Percentiles rank a stretch among this genome's conserved stretches.
These are phyloP conservation scores for Didymella sp. DNA, from an alignment of 2,329 filamentous ascomycete species.

Conservation along the genomic window DNA sequence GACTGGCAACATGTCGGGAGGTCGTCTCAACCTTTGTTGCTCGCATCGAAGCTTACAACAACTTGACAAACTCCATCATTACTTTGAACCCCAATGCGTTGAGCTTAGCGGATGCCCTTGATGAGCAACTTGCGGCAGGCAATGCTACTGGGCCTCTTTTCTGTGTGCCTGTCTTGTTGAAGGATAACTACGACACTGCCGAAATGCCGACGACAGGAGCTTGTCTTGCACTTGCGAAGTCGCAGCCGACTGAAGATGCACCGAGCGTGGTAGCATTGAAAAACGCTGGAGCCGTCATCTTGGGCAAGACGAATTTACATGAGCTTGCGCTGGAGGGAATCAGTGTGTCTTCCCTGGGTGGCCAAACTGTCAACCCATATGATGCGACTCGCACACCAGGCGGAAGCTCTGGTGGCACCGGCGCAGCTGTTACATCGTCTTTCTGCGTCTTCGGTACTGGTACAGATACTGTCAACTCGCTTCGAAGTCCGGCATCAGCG, in stretches of 20 bases:
- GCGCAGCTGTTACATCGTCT: slow-evolving; percentile 64
- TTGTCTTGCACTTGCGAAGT: slow-evolving; percentile 58
- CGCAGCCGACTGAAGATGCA: slow-evolving; percentile 58
- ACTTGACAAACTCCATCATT: slow-evolving; percentile 64
- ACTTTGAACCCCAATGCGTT: slow-evolving; percentile 60
- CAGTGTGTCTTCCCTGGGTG: slow-evolving; percentile 67
- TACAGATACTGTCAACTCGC: slow-evolving; percentile 68
- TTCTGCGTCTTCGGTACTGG: slow-evolving; percentile 66
- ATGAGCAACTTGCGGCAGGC: slow-evolving; percentile 55
- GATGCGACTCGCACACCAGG: slow-evolving; percentile 69
- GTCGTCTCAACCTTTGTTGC: slow-evolving; percentile 64
- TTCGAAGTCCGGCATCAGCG: slow-evolving; percentile 66
- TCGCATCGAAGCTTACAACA: slow-evolving; percentile 65
- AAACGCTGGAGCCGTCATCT: slow-evolving; percentile 61
- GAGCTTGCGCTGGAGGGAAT: slow-evolving; percentile 70
- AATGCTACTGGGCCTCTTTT: slow-evolving; percentile 63
- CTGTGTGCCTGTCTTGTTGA: slow-evolving; percentile 67
- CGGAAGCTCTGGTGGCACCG: slow-evolving; percentile 69
- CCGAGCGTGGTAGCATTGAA: slow-evolving; percentile 59
- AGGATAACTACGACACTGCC: slow-evolving; percentile 68
- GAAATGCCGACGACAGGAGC: slow-evolving; percentile 66
- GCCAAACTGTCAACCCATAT: slow-evolving; percentile 72
- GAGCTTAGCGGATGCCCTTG: slow-evolving; percentile 58
- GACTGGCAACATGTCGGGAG: slow-evolving; percentile 61
- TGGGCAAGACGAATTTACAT: slow-evolving; percentile 67